phyloP scores from a whole-genome alignment of 768 basidiomycete genomes.

The Hydnum rufescens region DNA sequence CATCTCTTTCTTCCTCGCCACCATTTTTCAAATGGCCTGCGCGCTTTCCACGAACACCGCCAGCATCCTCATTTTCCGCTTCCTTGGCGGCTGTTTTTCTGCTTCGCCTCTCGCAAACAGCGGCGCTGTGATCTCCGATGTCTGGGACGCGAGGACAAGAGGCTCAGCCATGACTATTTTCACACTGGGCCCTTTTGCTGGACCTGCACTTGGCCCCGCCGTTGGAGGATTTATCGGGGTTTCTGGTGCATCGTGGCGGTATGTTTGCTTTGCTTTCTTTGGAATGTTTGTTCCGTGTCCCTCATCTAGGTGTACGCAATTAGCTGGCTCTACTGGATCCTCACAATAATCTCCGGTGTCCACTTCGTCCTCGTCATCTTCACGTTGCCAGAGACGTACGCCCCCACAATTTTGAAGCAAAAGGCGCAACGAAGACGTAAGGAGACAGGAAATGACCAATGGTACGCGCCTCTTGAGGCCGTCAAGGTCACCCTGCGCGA shows the following conservation, averaged over 20 bases:
- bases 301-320: not conserved
- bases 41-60: conserved; percentile 20
- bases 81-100: conserved; percentile 14
- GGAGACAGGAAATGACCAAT: conserved; percentile 9
- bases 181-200: conserved; percentile 12
- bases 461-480: conserved; percentile 8
- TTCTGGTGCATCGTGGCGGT: conserved; percentile 10
- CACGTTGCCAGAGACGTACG: conserved; percentile 13
- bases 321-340: conserved; percentile 14
- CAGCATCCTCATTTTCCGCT: conserved; percentile 16
- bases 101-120: conserved; percentile 13
- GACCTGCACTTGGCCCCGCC: conserved; percentile 14
- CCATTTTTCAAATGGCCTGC: conserved; percentile 15
- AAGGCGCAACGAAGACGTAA: conserved; percentile 8
- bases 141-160: conserved; percentile 13
- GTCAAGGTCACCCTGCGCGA: conserved; percentile 1
- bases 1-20: conserved; percentile 18
- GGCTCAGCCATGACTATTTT: conserved; percentile 13
- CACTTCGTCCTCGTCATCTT: conserved; percentile 7
- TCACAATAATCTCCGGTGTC: conserved; percentile 12
- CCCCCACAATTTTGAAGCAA: conserved; percentile 1
- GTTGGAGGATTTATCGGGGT: conserved; percentile 10
- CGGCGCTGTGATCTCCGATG: conserved; percentile 14
- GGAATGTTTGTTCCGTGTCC: not conserved
- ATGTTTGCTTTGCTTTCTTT: not conserved